Percentiles rank a stretch among this genome's conserved stretches.
phyloP scores from a whole-genome alignment of 176 grass and related monocot species.

The Musa beccarii region DNA sequence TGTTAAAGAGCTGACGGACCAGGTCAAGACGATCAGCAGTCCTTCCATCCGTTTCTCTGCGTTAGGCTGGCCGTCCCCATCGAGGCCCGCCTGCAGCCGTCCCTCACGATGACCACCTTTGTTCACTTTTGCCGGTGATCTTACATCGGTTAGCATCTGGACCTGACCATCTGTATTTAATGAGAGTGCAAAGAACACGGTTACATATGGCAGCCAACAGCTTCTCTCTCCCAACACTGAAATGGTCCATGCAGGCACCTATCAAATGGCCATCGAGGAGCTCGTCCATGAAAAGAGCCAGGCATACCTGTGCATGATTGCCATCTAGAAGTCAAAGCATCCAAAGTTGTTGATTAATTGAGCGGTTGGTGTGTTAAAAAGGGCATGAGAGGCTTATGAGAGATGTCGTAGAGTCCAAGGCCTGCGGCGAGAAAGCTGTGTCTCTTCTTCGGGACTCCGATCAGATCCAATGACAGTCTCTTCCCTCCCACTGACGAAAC shows the following conservation, averaged over 20 bases:
- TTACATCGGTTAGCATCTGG: background rate
- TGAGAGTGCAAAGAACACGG: no score
- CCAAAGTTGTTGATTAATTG: background rate
- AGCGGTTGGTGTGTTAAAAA: background rate
- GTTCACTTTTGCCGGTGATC: background rate
- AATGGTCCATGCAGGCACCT: constrained; percentile 6
- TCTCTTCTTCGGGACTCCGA: background rate
- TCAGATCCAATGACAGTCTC: background rate
- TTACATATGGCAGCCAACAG: background rate
- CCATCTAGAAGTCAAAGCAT: background rate
- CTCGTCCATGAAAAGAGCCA: background rate
- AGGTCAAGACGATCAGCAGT: background rate
- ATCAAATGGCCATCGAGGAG: background rate
- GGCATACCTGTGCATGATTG: no score
- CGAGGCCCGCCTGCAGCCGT: background rate
- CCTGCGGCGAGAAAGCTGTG: background rate
- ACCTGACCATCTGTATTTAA: background rate
- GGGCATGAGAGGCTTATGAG: background rate
- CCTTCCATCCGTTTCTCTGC: background rate
- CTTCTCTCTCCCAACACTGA: background rate
- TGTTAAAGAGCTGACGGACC: background rate
- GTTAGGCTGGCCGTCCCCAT: background rate
- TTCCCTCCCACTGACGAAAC: background rate
- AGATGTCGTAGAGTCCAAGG: background rate
- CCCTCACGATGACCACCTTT: background rate